A percentile compares a stretch with the other conserved stretches of the same genome.
Conservation (phyloP, 2,329 filamentous ascomycete species). For the Gremmenia infestans region DNA sequence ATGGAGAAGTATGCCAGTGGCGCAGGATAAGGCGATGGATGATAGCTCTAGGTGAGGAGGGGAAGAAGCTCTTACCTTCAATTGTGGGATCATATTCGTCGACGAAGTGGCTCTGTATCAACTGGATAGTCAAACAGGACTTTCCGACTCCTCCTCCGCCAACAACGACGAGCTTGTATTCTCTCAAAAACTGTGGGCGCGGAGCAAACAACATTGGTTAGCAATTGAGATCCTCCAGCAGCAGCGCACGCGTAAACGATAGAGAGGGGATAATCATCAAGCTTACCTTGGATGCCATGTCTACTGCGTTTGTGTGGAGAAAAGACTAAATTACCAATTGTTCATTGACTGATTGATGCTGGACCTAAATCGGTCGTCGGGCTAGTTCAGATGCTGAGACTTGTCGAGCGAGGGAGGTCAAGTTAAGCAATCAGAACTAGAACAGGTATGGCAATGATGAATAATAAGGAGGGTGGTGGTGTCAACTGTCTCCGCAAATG, state of each 20-base stretch:
- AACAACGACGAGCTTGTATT: slow-evolving; percentile 95
- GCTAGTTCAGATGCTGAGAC: slow-evolving; percentile 14
- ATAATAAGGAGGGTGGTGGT: too few species aligned
- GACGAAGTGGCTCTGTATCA: slow-evolving; percentile 88
- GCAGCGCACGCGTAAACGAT: not conserved
- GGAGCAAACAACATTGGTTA: slow-evolving; percentile 5
- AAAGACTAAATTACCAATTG: slow-evolving; percentile 11
- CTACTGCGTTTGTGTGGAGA: slow-evolving; percentile 7
- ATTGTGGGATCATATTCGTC: slow-evolving; percentile 99
- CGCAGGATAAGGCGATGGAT: not conserved
- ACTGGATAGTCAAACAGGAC: slow-evolving; percentile 97
- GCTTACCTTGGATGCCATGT: slow-evolving; percentile 37
- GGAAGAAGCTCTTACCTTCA: slow-evolving; percentile 63
- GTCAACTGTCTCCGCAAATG: too few species aligned
- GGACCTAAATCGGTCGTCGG: slow-evolving; percentile 8
- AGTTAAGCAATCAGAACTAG: too few species aligned
- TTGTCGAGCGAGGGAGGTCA: not conserved
- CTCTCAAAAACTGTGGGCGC: slow-evolving; percentile 65
- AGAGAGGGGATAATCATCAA: not conserved
- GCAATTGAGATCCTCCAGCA: slow-evolving; percentile 8
- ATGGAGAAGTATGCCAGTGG: not conserved
- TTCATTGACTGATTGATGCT: slow-evolving; percentile 14
- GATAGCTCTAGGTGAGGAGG: slow-evolving; percentile 1
- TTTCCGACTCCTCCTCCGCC: slow-evolving; percentile 98
- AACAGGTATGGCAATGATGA: not conserved